These are phyloP conservation scores for Articulospora tetracladia DNA, from an alignment of 495 filamentous ascomycete species.

Conservation along the genomic window DNA sequence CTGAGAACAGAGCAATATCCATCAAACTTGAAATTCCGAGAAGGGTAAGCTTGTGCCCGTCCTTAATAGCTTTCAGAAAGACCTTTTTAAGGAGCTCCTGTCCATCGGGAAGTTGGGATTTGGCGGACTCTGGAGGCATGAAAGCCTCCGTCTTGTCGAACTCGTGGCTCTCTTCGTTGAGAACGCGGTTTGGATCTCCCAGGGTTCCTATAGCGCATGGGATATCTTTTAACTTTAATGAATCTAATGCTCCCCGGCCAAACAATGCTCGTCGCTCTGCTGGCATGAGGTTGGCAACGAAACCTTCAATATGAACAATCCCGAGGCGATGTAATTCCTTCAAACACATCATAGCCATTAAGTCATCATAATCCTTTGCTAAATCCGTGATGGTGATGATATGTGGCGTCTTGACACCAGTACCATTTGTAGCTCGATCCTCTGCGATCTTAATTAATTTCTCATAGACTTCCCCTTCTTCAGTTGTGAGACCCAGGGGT, in stretches of 20 bases:
- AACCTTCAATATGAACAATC: constrained; percentile 15
- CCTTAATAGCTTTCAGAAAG: constrained; percentile 3
- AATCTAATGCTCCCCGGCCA: constrained; percentile 23
- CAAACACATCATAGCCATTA: constrained; percentile 16
- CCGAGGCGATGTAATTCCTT: constrained; percentile 22
- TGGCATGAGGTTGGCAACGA: constrained; percentile 22
- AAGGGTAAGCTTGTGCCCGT: constrained; percentile 14
- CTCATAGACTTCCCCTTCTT: constrained; percentile 14
- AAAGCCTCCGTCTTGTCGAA: constrained; percentile 11
- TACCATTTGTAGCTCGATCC: not conserved
- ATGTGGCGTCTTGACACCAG: constrained; percentile 1
- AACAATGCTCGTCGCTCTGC: constrained; percentile 10
- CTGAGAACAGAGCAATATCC: constrained; percentile 14
- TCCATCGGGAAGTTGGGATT: constrained; percentile 2
- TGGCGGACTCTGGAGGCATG: constrained; percentile 8
- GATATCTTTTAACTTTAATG: constrained; percentile 10
- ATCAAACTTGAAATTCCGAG: constrained; percentile 18
- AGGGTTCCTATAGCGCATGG: constrained; percentile 17
- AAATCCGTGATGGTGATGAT: constrained; percentile 21
- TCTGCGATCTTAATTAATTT: constrained; percentile 6
- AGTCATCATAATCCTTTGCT: constrained; percentile 22
- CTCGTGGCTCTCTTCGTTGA: constrained; percentile 13
- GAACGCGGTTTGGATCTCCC: constrained; percentile 7
- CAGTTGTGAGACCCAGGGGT: constrained; percentile 10
- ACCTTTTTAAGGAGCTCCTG: constrained; percentile 13